A percentile compares a stretch with the other conserved stretches of the same genome.
Evolutionary conservation across 2,329 filamentous ascomycete genomes (phyloP).

Genomic region (Paecilomyces variotii): DNA sequence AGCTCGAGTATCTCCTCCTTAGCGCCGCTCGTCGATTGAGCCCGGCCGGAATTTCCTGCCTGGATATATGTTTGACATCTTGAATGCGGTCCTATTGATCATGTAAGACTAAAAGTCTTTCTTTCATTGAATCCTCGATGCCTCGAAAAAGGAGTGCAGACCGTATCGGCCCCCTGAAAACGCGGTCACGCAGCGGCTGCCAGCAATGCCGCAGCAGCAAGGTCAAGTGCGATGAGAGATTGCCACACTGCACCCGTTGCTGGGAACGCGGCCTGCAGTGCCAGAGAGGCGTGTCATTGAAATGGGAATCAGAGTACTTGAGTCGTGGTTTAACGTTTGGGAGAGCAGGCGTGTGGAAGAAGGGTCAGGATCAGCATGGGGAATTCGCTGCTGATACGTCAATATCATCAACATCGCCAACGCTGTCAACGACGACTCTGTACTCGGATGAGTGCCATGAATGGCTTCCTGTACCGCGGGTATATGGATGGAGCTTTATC

Average conservation of each 20-base stretch:
- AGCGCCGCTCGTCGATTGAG: not conserved
- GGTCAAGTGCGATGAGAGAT: conserved; percentile 15
- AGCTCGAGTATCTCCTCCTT: not conserved
- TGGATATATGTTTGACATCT: not conserved
- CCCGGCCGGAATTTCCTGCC: not conserved
- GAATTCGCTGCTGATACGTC: conserved; percentile 4
- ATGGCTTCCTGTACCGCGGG: conserved; percentile 13
- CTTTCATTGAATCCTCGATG: not conserved
- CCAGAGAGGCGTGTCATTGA: conserved; percentile 13
- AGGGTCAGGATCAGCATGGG: conserved; percentile 13
- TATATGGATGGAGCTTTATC: conserved; percentile 25
- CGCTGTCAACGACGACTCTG: conserved; percentile 11
- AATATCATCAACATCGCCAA: conserved; percentile 4
- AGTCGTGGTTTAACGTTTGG: conserved; percentile 37
- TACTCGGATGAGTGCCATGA: conserved; percentile 1
- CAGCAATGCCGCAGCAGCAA: conserved; percentile 10
- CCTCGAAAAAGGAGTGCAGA: not conserved
- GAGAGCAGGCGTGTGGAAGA: conserved; percentile 35
- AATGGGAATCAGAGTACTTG: conserved; percentile 34
- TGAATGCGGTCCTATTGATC: not conserved
- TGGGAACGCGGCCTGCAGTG: conserved; percentile 10
- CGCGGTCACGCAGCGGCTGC: conserved; percentile 2
- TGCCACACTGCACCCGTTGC: conserved; percentile 13
- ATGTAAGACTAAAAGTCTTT: not conserved
- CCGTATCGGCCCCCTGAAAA: not conserved